phyloP scores from a whole-genome alignment of 306 rosid genomes.

The Hippophae gyantsensis region DNA sequence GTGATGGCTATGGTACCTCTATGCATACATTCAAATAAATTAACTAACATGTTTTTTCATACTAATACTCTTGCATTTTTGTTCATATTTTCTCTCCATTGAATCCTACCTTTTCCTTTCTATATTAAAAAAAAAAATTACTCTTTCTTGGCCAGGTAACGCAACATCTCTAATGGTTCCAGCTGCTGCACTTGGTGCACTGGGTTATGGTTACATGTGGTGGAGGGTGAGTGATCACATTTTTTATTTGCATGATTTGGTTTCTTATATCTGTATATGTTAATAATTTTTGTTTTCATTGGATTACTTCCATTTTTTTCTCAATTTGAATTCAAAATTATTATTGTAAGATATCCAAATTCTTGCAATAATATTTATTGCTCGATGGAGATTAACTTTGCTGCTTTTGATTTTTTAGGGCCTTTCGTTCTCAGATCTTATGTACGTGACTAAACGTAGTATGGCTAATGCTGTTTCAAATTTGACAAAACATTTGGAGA shows the following conservation, averaged over 20 bases:
- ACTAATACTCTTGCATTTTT: too few species aligned
- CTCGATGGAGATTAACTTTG: neutral
- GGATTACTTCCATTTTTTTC: constrained; percentile 4
- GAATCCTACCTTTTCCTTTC: too few species aligned
- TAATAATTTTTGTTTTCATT: neutral
- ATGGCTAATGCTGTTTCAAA: constrained; percentile 84
- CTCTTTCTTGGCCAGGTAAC: constrained; percentile 42
- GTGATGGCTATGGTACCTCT: constrained; percentile 44
- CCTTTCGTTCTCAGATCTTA: constrained; percentile 71
- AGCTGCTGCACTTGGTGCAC: constrained; percentile 66
- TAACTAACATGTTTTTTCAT: neutral
- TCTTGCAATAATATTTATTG: too few species aligned
- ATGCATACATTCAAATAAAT: neutral
- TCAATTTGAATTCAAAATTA: too few species aligned
- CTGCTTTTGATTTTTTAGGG: constrained; percentile 46
- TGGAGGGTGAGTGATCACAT: constrained; percentile 57
- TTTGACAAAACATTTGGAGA: constrained; percentile 74
- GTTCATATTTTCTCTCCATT: too few species aligned
- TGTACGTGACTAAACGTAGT: constrained; percentile 84
- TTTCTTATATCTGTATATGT: constrained; percentile 9
- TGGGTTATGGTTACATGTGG: constrained; percentile 96
- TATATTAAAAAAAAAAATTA: neutral
- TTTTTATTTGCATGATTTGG: constrained; percentile 1
- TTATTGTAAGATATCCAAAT: neutral
- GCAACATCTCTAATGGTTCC: constrained; percentile 63